Percentiles rank a stretch among this genome's conserved stretches.
These are phyloP conservation scores for Mucor racemosus DNA, from an alignment of 371 early-diverging fungal genomes.

Conservation along the genomic window DNA sequence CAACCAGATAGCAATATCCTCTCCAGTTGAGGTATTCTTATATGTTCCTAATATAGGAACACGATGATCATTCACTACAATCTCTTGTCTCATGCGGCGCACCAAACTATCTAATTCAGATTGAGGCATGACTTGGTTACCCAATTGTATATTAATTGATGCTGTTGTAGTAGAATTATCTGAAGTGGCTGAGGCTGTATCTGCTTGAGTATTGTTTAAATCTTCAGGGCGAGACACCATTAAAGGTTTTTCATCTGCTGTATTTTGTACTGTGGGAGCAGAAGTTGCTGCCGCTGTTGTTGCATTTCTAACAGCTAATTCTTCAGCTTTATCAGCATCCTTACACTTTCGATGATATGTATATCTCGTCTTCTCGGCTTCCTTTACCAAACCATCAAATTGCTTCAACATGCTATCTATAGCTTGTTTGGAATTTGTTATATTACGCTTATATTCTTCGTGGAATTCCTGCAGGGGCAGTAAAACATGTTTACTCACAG, in stretches of 20 bases:
- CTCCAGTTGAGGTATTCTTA: constrained; percentile 69
- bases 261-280: constrained; percentile 7
- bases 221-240: neutral
- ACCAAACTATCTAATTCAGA: constrained; percentile 39
- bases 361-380: constrained; percentile 51
- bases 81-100: constrained; percentile 59
- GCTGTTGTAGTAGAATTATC: constrained; percentile 1
- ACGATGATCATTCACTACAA: constrained; percentile 66
- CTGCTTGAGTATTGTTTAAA: neutral
- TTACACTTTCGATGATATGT: constrained; percentile 56
- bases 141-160: constrained; percentile 28
- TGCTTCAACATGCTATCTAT: constrained; percentile 62
- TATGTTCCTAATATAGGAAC: constrained; percentile 77
- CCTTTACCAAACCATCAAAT: constrained; percentile 57
- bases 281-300: neutral
- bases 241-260: constrained; percentile 25
- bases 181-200: constrained; percentile 9
- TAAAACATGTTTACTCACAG: constrained; percentile 63
- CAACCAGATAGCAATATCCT: constrained; percentile 73
- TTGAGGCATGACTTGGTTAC: constrained; percentile 39
- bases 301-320: constrained; percentile 25
- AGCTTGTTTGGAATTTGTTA: constrained; percentile 63
- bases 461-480: constrained; percentile 64
- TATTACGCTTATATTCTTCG: constrained; percentile 59
- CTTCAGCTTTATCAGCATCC: constrained; percentile 57